These are phyloP conservation scores for Bauhinia variegata DNA, from an alignment of 306 rosid genomes.

Conservation along the genomic window DNA sequence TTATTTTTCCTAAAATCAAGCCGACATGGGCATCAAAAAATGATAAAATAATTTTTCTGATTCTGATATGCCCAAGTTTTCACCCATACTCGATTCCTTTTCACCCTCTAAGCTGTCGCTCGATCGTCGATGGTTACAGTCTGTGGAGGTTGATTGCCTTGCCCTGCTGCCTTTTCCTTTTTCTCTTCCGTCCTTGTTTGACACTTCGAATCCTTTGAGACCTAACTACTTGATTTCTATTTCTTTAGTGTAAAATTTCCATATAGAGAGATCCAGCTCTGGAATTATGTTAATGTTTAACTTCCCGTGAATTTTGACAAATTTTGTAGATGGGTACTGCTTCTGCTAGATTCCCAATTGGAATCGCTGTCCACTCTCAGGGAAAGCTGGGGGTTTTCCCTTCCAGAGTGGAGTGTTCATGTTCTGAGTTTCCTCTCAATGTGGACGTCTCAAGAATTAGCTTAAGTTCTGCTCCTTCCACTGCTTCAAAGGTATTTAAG, in stretches of 20 bases:
- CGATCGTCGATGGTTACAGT: neutral
- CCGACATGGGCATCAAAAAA: no score
- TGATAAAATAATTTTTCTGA: neutral
- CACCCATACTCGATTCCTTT: neutral
- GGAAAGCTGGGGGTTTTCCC: constrained; percentile 36
- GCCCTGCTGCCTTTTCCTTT: constrained; percentile 13
- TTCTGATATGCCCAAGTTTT: neutral
- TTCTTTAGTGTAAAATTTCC: neutral
- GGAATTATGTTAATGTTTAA: neutral
- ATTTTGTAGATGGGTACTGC: constrained; percentile 54
- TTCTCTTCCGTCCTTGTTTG: neutral
- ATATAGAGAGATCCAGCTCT: constrained; percentile 1
- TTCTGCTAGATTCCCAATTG: constrained; percentile 52
- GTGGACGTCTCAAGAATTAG: constrained; percentile 49
- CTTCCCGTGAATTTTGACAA: constrained; percentile 3
- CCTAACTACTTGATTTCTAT: neutral
- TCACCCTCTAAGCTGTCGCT: neutral
- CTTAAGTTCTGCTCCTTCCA: constrained; percentile 38
- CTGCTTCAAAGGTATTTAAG: constrained; percentile 52
- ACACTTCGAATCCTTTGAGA: constrained; percentile 1
- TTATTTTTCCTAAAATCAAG: no score
- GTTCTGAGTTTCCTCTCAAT: constrained; percentile 48
- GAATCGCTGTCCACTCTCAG: constrained; percentile 43
- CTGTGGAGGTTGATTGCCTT: neutral
- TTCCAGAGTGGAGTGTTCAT: constrained; percentile 38